phyloP scores from a whole-genome alignment of 2,329 filamentous ascomycete genomes.

The Claviceps arundinis region DNA sequence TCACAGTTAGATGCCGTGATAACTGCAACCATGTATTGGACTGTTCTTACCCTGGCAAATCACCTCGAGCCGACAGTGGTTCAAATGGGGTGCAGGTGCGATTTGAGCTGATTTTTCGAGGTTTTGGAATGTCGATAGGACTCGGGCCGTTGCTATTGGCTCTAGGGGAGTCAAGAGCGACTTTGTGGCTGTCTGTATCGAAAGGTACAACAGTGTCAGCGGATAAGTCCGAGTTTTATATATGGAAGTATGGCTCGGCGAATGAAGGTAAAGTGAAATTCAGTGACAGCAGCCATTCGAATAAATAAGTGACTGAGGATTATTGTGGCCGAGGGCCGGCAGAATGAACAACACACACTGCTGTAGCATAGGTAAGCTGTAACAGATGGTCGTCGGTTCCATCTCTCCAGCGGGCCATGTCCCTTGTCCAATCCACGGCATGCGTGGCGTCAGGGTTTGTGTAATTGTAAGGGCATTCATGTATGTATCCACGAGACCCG shows the following conservation, averaged over 20 bases:
- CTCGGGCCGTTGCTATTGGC: constrained; percentile 32
- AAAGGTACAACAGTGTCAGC: background rate
- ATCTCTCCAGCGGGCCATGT: background rate
- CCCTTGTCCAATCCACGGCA: background rate
- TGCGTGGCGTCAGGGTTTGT: constrained; percentile 1
- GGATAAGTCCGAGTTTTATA: background rate
- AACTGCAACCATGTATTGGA: background rate
- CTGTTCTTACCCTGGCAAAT: constrained; percentile 39
- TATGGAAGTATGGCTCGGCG: background rate
- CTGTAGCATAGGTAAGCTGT: background rate
- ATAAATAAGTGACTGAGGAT: constrained; percentile 5
- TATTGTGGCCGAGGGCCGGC: constrained; percentile 3
- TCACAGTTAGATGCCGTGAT: background rate
- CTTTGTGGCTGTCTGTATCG: constrained; percentile 2
- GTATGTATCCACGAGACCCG: background rate
- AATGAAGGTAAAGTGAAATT: background rate
- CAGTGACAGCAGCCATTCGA: constrained; percentile 1
- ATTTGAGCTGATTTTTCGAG: constrained; percentile 26
- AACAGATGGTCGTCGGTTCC: background rate
- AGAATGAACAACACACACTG: constrained; percentile 4
- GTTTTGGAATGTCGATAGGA: constrained; percentile 35
- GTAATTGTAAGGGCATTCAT: background rate
- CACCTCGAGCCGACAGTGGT: constrained; percentile 43
- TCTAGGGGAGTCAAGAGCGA: constrained; percentile 7
- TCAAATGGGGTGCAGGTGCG: constrained; percentile 31